Evolutionary conservation across 148 eudicot genomes (phyloP).

Genomic region (Fagopyrum esculentum): DNA sequence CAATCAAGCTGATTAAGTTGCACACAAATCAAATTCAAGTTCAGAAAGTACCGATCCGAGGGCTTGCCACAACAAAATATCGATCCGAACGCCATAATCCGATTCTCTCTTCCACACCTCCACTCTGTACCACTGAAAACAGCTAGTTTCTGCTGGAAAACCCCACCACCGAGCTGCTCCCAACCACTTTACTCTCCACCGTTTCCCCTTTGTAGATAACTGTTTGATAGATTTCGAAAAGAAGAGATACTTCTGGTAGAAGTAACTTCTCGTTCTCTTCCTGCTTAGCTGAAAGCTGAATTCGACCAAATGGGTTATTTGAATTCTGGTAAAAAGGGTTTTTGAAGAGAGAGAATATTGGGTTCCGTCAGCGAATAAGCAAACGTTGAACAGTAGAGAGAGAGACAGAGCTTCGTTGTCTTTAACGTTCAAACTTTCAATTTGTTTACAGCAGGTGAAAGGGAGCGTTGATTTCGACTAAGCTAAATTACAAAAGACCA

Average conservation of each 20-base stretch:
- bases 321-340: constrained; percentile 1
- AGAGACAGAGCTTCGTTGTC: neutral
- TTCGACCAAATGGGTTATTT: neutral
- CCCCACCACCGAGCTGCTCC: neutral
- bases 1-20: neutral
- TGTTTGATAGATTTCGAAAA: neutral
- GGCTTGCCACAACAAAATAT: constrained; percentile 36
- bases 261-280: neutral
- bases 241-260: neutral
- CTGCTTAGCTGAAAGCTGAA: neutral
- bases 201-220: neutral
- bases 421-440: constrained; percentile 8
- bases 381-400: neutral
- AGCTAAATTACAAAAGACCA: neutral
- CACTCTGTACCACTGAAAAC: neutral
- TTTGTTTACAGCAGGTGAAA: neutral
- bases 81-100: constrained; percentile 36
- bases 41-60: constrained; percentile 35
- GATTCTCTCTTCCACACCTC: neutral
- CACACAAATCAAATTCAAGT: neutral
- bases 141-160: neutral
- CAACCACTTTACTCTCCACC: neutral
- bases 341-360: neutral
- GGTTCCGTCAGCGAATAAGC: neutral
- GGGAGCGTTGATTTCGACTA: neutral